A percentile compares a stretch with the other conserved stretches of the same genome.
Conservation (phyloP, 1,139 yeast genomes). For the Debaryomyces psychrophilus region DNA sequence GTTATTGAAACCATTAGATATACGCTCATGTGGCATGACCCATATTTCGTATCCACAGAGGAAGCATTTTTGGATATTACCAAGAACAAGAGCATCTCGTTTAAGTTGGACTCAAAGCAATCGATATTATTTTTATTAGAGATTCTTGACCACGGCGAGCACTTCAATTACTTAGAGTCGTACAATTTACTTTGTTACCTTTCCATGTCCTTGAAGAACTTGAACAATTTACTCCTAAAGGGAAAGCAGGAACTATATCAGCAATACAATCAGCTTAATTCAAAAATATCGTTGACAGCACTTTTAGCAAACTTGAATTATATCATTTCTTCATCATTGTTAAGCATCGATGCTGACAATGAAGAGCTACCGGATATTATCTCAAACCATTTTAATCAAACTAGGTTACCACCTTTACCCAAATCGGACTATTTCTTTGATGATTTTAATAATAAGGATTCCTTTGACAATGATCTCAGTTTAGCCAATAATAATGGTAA, state of each 20-base stretch:
- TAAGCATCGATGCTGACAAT: conserved; percentile 14
- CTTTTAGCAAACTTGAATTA: conserved; percentile 22
- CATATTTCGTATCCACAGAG: not conserved
- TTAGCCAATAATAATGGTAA: conserved; percentile 10
- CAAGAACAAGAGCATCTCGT: not conserved
- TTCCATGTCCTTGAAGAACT: conserved; percentile 10
- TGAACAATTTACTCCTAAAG: conserved; percentile 5
- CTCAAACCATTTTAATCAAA: conserved; percentile 17
- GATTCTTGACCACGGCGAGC: conserved; percentile 30
- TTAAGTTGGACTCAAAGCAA: conserved; percentile 3
- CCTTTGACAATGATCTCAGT: conserved; percentile 14
- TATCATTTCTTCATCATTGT: conserved; percentile 22
- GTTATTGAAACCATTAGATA: conserved; percentile 5
- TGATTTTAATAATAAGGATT: conserved; percentile 12
- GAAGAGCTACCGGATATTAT: conserved; percentile 22
- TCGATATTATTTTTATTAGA: conserved; percentile 26
- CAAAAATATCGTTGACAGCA: conserved; percentile 29
- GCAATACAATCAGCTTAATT: conserved; percentile 25
- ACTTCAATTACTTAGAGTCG: conserved; percentile 15
- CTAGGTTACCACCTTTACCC: conserved; percentile 35
- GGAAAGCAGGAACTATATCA: conserved; percentile 22
- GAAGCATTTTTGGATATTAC: not conserved
- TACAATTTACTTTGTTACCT: conserved; percentile 12
- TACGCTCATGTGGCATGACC: conserved; percentile 7
- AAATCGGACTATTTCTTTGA: conserved; percentile 23